Base-by-base conservation (phyloP, 306 rosid genomes). In the Pterocarpus santalinus region DNA sequence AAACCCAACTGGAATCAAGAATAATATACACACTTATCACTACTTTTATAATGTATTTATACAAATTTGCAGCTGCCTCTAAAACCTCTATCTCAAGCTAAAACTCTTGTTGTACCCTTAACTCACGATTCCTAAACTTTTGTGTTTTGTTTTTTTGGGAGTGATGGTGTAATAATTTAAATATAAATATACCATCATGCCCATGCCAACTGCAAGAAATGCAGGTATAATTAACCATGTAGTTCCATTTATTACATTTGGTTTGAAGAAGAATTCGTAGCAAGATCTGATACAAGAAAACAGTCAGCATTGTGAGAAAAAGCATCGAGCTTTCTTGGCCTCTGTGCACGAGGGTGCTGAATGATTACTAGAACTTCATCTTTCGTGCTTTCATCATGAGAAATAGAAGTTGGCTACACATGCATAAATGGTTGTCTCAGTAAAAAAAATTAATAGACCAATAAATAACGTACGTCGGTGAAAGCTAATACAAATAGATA, bases 311-410 rank as follows among this genome's bases (percentile, higher is more conserved):
- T 65, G n/a, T 72, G 84, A 60, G 86, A 82, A 76, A 83, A 64
- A 15, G 39, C 60, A 33, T 77, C 85, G 4, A 84, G 76, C 52
- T 72, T 62, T 38, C 80, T 83, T 44, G 52, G 77, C 81, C 90
- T 86, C 51, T 80, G 80, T 32, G 90, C 77, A 36, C 78, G 90
- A 32, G 98, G 97, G 52, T 91, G 98, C 83, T 95, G 94, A 83
- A 95, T 86, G 75, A 95, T 91, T 55, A 95, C 97, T 57, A 95
- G 62, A 17, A 95, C 87, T 11, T 94, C 88, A 34, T 82, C 90
- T 85, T 81, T 90, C 46, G 89, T 61, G 69, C 83, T 83, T 80
- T 88, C 83, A 33, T 79, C 61, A 16, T 74, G 71, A 35, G 85
- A 67, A 17, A 85, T 75, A 17, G 86, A 71, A 80, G 91, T 95